Conservation (phyloP, 176 grass and related monocot genomes). For the Calamus simplicifolius region DNA sequence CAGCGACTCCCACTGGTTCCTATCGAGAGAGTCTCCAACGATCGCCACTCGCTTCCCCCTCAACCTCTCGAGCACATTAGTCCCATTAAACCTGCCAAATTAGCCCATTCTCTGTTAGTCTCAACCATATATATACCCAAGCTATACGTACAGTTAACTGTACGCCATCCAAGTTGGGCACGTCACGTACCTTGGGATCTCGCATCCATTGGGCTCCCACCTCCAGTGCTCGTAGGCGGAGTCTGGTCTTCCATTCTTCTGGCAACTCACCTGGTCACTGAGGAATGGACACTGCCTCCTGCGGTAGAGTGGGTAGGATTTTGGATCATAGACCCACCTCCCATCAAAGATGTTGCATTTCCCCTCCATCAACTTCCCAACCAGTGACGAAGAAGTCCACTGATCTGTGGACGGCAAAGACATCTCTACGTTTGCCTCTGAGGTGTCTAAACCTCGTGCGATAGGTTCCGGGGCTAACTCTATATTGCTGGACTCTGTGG, state of each 20-base stretch:
- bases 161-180: too few relatives aligned
- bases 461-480: too few relatives aligned
- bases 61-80: slow-evolving; percentile 35
- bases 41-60: slow-evolving; percentile 42
- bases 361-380: not conserved
- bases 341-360: slow-evolving; percentile 47
- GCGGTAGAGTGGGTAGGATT: slow-evolving; percentile 39
- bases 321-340: slow-evolving; percentile 33
- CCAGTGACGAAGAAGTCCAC: not conserved
- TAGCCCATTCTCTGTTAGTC: not conserved
- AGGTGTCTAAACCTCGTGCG: too few relatives aligned
- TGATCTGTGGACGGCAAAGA: not conserved
- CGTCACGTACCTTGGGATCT: slow-evolving; percentile 3
- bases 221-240: slow-evolving; percentile 55
- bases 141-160: too few relatives aligned
- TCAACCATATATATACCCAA: too few relatives aligned
- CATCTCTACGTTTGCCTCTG: not conserved
- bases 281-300: slow-evolving; percentile 50
- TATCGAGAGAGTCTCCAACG: slow-evolving; percentile 59
- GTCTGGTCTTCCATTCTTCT: slow-evolving; percentile 46
- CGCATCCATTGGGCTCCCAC: slow-evolving; percentile 33
- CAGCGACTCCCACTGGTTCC: slow-evolving; percentile 76
- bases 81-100: slow-evolving; percentile 13
- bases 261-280: slow-evolving; percentile 58
- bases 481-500: too few relatives aligned